A percentile compares a stretch with the other conserved stretches of the same genome.
Evolutionary conservation across 768 basidiomycete species (phyloP).

Genomic region (Collybia nuda): DNA sequence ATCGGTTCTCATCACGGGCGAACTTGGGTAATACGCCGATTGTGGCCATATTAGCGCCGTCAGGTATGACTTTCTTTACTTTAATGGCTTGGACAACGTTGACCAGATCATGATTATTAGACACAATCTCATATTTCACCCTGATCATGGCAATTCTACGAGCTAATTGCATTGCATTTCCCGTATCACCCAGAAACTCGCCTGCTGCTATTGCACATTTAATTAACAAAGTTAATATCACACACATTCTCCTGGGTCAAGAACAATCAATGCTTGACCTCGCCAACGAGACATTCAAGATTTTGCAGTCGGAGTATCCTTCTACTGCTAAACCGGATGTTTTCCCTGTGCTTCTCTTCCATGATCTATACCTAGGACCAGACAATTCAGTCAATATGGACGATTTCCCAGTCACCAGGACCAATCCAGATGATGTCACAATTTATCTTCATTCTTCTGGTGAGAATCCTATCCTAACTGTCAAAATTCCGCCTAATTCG

Average conservation of each 20-base stretch:
- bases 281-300: conserved; percentile 10
- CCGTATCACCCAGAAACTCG: conserved; percentile 41
- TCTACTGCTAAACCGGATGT: conserved; percentile 5
- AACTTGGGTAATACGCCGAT: conserved; percentile 10
- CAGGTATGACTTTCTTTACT: no score
- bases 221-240: conserved; percentile 14
- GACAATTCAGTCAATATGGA: not conserved
- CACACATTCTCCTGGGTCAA: conserved; percentile 22
- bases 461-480: no score
- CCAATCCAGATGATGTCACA: not conserved
- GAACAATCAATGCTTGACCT: conserved; percentile 22
- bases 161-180: conserved; percentile 32
- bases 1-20: conserved; percentile 1
- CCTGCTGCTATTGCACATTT: conserved; percentile 43
- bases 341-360: conserved; percentile 15
- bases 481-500: no score
- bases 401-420: not conserved
- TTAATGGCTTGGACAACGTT: conserved; percentile 6
- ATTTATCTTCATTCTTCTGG: not conserved
- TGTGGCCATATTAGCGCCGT: conserved; percentile 6
- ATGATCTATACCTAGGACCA: conserved; percentile 10
- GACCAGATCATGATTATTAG: conserved; percentile 8
- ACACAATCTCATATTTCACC: conserved; percentile 32
- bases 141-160: conserved; percentile 28
- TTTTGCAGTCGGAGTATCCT: conserved; percentile 10